Evolutionary conservation across 169 alveolate genomes (phyloP), one percentile per base, ranked within the genome.

Genomic region (Cyclospora cayetanensis): DNA sequence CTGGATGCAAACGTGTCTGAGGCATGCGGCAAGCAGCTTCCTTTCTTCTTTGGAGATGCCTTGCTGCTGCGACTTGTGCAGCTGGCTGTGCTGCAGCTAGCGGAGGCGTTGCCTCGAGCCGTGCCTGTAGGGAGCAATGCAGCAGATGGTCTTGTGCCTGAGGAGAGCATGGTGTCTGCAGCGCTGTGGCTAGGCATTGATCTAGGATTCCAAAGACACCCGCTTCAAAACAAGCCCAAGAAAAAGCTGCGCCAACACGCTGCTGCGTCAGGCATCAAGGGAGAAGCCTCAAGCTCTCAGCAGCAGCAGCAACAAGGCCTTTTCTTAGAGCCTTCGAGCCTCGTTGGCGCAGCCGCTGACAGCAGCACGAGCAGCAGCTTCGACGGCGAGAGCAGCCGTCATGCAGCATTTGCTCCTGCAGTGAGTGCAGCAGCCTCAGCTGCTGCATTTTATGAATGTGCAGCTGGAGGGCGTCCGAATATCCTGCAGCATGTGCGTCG

Each of bases 1-100:
- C 50, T 41, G 31, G 87, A 46, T 11, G 29, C 4, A 50, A 22
- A 50, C 27, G 35, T 53, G 4, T 50, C 91, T 11, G 34, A 4
- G 4, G 50, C 60, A 25, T 76, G 83, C 42, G 35, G 74, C 20
- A 22, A 76, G 29, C 46, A 39, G 35, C 77, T 86, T 50, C 92
- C 92, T 4, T 76, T 86, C 46, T 86, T 86, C 65, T 41, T 86
- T 11, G 65, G 70, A 27, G 92, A 86, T 25, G 92, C 85, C 50
- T 41, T 86, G 66, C 74, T 43, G 20, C 76, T 86, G 25, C 92
- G 92, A 25, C 77, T 82, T 27, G 37, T 82, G n/a, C 90, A 82
- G 90, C 90, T 82, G 42, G 90, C 90, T 35, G 52, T 79, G 15
- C 89, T 79, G 25, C 89, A 79, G 70, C 37, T 79, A 29, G 11